These are phyloP conservation scores for Fusarium sp. DNA, from an alignment of 2,329 filamentous ascomycete species.

Conservation along the genomic window DNA sequence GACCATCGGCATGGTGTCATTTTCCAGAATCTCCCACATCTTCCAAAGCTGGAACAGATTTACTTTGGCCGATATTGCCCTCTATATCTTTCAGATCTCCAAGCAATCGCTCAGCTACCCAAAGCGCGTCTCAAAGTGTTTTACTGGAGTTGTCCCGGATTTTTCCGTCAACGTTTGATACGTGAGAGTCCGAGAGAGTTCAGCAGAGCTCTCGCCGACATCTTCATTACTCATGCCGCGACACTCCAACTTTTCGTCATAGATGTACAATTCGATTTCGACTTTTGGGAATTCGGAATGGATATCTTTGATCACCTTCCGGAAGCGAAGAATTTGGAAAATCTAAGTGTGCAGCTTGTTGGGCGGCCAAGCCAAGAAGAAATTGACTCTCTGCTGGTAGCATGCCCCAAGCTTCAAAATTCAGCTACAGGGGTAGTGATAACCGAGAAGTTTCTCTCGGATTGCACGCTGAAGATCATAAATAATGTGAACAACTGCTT, in stretches of 20 bases:
- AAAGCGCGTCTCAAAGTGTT: not conserved
- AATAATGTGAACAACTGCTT: no score
- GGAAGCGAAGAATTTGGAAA: not conserved
- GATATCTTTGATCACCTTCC: not conserved
- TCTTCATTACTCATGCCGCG: constrained; percentile 1
- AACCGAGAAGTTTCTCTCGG: not conserved
- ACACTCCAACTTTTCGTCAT: not conserved
- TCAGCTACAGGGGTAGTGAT: not conserved
- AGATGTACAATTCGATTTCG: no score
- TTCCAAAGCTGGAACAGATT: not conserved
- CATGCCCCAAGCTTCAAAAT: not conserved
- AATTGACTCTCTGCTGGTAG: not conserved
- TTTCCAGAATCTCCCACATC: not conserved
- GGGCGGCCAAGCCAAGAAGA: not conserved
- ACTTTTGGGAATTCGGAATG: not conserved
- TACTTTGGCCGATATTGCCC: not conserved
- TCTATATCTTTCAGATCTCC: not conserved
- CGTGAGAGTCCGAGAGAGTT: no score
- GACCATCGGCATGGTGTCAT: not conserved
- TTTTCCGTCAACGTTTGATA: not conserved
- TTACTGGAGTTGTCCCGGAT: not conserved
- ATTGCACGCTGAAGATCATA: not conserved
- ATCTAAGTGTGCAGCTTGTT: not conserved
- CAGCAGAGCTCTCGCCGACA: not conserved
- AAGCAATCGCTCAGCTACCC: not conserved